phyloP scores from a whole-genome alignment of 495 filamentous ascomycete species.

The Annulohypoxylon stygium region DNA sequence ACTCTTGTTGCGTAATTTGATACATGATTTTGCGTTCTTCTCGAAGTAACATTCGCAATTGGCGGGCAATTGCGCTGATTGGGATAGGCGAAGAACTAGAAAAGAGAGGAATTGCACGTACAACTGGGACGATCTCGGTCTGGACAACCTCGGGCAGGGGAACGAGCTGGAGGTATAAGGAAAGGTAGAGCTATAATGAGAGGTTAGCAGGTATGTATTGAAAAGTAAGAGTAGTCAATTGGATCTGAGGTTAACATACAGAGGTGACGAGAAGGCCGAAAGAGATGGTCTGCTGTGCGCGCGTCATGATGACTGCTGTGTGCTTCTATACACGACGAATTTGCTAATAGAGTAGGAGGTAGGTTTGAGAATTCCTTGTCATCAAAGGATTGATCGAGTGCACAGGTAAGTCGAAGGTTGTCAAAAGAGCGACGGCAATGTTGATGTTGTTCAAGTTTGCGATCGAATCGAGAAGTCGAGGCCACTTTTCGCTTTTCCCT shows the following conservation, averaged over 20 bases:
- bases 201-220: conserved; percentile 7
- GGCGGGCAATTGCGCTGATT: neutral
- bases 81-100: neutral
- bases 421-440: conserved; percentile 35
- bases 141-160: conserved; percentile 83
- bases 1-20: neutral
- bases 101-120: conserved; percentile 54
- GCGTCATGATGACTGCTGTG: conserved; percentile 75
- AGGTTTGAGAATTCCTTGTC: neutral
- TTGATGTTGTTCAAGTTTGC: conserved; percentile 6
- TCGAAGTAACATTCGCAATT: neutral
- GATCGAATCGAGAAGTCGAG: conserved; percentile 12
- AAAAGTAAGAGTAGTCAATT: neutral
- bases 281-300: conserved; percentile 92
- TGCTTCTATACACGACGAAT: neutral
- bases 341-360: neutral
- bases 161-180: conserved; percentile 84
- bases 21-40: neutral
- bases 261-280: conserved; percentile 87
- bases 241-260: conserved; percentile 61
- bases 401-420: neutral
- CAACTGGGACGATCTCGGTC: conserved; percentile 77
- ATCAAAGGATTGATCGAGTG: neutral
- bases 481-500: neutral
- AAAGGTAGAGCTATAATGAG: conserved; percentile 80